phyloP scores from a whole-genome alignment of 805 yeast genomes.

The Candida oleophila region DNA sequence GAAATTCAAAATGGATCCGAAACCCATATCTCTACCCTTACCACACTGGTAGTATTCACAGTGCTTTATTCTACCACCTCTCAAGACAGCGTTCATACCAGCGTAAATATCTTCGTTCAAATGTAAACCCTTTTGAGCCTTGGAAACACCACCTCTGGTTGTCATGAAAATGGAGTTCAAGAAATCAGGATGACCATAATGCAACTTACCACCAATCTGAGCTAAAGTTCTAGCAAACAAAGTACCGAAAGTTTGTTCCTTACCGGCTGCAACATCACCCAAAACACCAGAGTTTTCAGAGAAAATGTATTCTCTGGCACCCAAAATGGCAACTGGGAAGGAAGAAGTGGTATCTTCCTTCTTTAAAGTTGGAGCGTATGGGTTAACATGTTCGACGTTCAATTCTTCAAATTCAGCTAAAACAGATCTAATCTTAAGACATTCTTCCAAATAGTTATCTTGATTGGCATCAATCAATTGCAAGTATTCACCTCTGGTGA shows the following conservation, averaged over 20 bases:
- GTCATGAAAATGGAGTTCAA: conserved; percentile 74
- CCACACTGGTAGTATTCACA: conserved; percentile 86
- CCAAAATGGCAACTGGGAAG: conserved; percentile 77
- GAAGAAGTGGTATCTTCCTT: conserved; percentile 44
- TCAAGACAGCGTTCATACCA: conserved; percentile 73
- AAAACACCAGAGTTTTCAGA: conserved; percentile 80
- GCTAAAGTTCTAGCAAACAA: conserved; percentile 81
- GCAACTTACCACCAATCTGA: conserved; percentile 78
- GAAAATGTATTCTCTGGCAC: conserved; percentile 81
- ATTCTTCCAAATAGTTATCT: conserved; percentile 79
- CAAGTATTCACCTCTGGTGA: conserved; percentile 77
- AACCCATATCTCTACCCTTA: conserved; percentile 82
- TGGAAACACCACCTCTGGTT: conserved; percentile 84
- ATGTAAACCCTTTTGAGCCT: conserved; percentile 80
- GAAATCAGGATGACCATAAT: conserved; percentile 87
- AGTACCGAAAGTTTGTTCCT: conserved; percentile 86
- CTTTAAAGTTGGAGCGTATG: conserved; percentile 73
- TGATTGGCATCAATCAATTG: conserved; percentile 84
- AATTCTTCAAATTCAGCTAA: conserved; percentile 75
- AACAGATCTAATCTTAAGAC: conserved; percentile 72
- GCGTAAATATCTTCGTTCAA: conserved; percentile 85
- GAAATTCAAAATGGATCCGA: conserved; percentile 78
- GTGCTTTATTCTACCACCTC: conserved; percentile 84
- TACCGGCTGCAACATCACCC: conserved; percentile 87
- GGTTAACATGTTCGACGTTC: conserved; percentile 64